Conservation (phyloP, 768 basidiomycete species). For the Amanita jacksonii region DNA sequence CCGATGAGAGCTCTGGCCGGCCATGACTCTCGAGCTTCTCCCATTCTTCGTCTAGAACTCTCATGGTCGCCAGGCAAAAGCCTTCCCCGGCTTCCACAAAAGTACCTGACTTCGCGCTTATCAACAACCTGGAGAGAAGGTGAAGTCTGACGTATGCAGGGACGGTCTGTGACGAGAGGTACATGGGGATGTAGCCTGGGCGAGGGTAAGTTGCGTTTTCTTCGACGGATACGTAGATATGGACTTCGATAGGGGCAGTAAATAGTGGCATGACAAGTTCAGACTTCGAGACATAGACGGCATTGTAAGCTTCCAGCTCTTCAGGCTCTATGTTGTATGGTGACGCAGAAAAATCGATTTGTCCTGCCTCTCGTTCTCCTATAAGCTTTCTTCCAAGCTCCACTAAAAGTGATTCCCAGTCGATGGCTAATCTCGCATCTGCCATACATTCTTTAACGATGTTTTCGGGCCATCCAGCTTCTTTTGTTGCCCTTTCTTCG, state of each 20-base stretch:
- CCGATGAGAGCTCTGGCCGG: conserved; percentile 64
- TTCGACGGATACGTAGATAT: conserved; percentile 47
- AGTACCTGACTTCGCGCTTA: conserved; percentile 39
- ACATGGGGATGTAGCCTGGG: conserved; percentile 56
- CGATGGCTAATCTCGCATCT: conserved; percentile 27
- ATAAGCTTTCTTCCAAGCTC: conserved; percentile 45
- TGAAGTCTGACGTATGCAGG: conserved; percentile 81
- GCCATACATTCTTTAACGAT: conserved; percentile 49
- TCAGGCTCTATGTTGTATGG: conserved; percentile 31
- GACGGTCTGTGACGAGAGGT: conserved; percentile 55
- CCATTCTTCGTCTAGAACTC: conserved; percentile 65
- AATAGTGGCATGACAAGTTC: conserved; percentile 56
- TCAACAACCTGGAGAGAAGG: conserved; percentile 59
- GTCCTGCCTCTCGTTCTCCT: conserved; percentile 25
- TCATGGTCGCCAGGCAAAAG: conserved; percentile 61
- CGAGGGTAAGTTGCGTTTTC: conserved; percentile 28
- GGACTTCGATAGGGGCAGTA: conserved; percentile 54
- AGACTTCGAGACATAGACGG: conserved; percentile 31
- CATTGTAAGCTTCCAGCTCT: conserved; percentile 50
- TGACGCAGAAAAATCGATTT: conserved; percentile 6
- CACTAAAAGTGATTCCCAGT: conserved; percentile 48
- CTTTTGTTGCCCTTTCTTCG: conserved; percentile 70
- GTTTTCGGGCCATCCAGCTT: conserved; percentile 74
- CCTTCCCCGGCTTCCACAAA: conserved; percentile 63
- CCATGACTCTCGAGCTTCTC: conserved; percentile 54